Evolutionary conservation across 495 filamentous ascomycete genomes (phyloP).

Genomic region (Aspergillus egyptiacus): DNA sequence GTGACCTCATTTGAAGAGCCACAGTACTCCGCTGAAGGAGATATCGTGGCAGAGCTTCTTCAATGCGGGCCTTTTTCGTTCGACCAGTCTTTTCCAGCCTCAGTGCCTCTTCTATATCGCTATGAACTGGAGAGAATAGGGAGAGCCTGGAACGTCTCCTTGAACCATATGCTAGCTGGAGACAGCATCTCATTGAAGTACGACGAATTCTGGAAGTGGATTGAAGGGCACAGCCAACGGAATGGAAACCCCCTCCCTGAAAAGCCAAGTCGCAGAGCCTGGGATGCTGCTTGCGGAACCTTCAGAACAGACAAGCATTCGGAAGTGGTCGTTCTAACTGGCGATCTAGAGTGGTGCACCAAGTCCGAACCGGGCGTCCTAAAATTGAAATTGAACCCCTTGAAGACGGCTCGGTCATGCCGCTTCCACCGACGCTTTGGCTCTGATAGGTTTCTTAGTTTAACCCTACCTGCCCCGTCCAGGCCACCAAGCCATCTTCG

Average conservation of each 20-base stretch:
- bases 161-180: slow-evolving; percentile 27
- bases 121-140: slow-evolving; percentile 43
- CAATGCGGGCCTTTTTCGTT: slow-evolving; percentile 31
- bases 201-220: slow-evolving; percentile 38
- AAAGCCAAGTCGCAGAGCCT: slow-evolving; percentile 32
- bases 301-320: slow-evolving; percentile 35
- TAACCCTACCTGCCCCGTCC: slow-evolving; percentile 35
- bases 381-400: slow-evolving; percentile 36
- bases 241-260: slow-evolving; percentile 31
- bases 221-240: slow-evolving; percentile 28
- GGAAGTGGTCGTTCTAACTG: slow-evolving; percentile 38
- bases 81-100: slow-evolving; percentile 21
- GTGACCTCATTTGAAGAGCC: background rate
- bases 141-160: slow-evolving; percentile 30
- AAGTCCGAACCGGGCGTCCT: slow-evolving; percentile 33
- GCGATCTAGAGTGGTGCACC: slow-evolving; percentile 36
- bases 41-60: slow-evolving; percentile 27
- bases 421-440: slow-evolving; percentile 46
- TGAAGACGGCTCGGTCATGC: slow-evolving; percentile 41
- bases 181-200: slow-evolving; percentile 22
- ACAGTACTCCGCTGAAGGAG: slow-evolving; percentile 14
- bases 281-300: slow-evolving; percentile 33
- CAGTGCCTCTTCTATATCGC: slow-evolving; percentile 35
- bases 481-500: slow-evolving; percentile 33
- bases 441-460: slow-evolving; percentile 41